phyloP scores from a whole-genome alignment of 805 yeast species.

The Ogataea pini region DNA sequence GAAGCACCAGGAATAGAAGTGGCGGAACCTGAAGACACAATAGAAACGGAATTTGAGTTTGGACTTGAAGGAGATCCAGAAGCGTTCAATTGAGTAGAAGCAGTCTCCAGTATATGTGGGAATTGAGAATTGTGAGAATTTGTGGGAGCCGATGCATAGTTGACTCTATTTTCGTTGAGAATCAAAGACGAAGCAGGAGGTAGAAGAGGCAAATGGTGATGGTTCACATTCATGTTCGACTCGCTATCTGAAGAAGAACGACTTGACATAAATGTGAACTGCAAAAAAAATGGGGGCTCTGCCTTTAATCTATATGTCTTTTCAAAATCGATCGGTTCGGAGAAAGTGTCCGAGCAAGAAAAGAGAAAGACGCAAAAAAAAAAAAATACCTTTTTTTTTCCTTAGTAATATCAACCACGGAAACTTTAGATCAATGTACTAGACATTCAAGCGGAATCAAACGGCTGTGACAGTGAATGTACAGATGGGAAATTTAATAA shows the following conservation, averaged over 20 bases:
- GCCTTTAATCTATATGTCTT: not conserved
- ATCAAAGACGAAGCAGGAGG: constrained; percentile 23
- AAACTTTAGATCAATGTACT: not conserved
- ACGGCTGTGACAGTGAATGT: not conserved
- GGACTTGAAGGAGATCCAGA: not conserved
- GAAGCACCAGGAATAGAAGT: not conserved
- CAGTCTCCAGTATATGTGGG: not conserved
- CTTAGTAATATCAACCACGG: not conserved
- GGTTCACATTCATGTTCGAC: constrained; percentile 7
- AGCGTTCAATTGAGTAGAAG: not conserved
- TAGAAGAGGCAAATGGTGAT: constrained; percentile 14
- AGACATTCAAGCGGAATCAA: constrained; percentile 1
- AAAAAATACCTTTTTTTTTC: not conserved
- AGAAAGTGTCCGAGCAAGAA: constrained; percentile 5
- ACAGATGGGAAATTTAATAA: not conserved
- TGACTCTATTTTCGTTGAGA: constrained; percentile 16
- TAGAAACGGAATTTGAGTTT: not conserved
- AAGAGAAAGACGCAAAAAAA: too few relatives aligned
- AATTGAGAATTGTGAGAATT: not conserved
- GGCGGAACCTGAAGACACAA: not conserved
- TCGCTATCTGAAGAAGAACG: constrained; percentile 1
- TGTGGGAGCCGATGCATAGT: constrained; percentile 4
- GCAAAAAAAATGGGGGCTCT: not conserved
- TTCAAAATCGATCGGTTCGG: constrained; percentile 5
- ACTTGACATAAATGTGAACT: constrained; percentile 1